Evolutionary conservation across 2,329 filamentous ascomycete genomes (phyloP).

Genomic region (Diaporthe citri): DNA sequence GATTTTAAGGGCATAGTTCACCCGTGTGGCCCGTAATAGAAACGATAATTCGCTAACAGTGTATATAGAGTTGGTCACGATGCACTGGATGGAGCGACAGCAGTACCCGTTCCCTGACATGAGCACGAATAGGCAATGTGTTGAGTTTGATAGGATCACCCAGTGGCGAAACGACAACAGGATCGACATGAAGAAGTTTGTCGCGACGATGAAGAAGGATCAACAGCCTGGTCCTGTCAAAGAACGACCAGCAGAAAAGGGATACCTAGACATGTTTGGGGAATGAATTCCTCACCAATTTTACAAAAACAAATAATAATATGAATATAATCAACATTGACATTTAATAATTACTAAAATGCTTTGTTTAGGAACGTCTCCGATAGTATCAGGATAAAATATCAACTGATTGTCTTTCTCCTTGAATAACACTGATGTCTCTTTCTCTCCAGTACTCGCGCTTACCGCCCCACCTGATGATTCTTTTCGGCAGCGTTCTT

Average conservation of each 20-base stretch:
- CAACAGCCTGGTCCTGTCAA: not conserved
- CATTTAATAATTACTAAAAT: no score
- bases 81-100: slow-evolving; percentile 50
- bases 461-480: no score
- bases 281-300: not conserved
- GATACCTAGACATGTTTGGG: slow-evolving; percentile 23
- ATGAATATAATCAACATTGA: not conserved
- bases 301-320: not conserved
- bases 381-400: no score
- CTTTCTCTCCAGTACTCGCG: no score
- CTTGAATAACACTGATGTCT: no score
- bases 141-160: slow-evolving; percentile 48
- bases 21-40: no score
- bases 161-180: slow-evolving; percentile 42
- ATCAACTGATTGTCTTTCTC: no score
- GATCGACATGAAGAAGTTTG: slow-evolving; percentile 43
- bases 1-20: no score
- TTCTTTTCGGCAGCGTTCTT: no score
- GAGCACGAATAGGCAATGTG: slow-evolving; percentile 51
- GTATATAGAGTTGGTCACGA: slow-evolving; percentile 48
- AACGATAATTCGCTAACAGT: not conserved
- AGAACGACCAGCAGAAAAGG: slow-evolving; percentile 8
- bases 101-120: slow-evolving; percentile 50
- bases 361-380: no score
- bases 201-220: slow-evolving; percentile 41